Percentiles rank a stretch among this genome's conserved stretches.
Conservation (phyloP, 495 filamentous ascomycete genomes). For the Aspergillus haitiensis region DNA sequence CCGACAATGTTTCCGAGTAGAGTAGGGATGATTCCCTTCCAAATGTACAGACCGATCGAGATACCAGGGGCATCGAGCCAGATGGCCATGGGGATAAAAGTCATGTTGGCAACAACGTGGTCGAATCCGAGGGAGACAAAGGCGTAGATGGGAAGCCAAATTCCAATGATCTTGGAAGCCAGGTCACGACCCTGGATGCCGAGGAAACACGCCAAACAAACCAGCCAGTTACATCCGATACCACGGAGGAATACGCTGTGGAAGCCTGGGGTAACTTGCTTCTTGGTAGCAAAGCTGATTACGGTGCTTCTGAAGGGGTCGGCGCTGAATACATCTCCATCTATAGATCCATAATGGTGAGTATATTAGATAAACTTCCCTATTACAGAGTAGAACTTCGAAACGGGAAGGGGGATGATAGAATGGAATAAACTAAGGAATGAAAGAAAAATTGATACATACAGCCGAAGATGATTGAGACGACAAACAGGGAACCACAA, state of each 20-base stretch:
- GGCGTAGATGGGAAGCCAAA: slow-evolving; percentile 63
- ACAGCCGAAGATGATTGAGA: slow-evolving; percentile 60
- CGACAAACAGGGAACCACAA: slow-evolving; percentile 58
- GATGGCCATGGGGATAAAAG: slow-evolving; percentile 59
- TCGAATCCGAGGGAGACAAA: slow-evolving; percentile 61
- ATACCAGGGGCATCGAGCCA: slow-evolving; percentile 52
- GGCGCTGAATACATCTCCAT: slow-evolving; percentile 57
- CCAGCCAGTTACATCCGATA: slow-evolving; percentile 66
- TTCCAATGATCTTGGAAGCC: slow-evolving; percentile 57
- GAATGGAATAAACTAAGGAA: neutral
- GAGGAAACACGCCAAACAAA: slow-evolving; percentile 60
- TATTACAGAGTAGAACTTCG: no score
- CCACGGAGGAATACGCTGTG: slow-evolving; percentile 61
- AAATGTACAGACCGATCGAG: slow-evolving; percentile 58
- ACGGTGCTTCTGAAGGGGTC: slow-evolving; percentile 51
- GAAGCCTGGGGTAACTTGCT: slow-evolving; percentile 57
- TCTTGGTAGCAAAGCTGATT: slow-evolving; percentile 53
- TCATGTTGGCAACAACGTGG: slow-evolving; percentile 67
- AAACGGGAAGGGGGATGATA: neutral
- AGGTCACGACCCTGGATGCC: slow-evolving; percentile 57
- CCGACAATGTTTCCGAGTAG: slow-evolving; percentile 60
- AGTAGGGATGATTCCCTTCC: slow-evolving; percentile 63
- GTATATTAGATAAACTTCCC: neutral
- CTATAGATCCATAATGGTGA: slow-evolving; percentile 27
- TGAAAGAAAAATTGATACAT: slow-evolving; percentile 21